Evolutionary conservation across 768 basidiomycete species (phyloP).

Genomic region (Lactifluus pinguis): DNA sequence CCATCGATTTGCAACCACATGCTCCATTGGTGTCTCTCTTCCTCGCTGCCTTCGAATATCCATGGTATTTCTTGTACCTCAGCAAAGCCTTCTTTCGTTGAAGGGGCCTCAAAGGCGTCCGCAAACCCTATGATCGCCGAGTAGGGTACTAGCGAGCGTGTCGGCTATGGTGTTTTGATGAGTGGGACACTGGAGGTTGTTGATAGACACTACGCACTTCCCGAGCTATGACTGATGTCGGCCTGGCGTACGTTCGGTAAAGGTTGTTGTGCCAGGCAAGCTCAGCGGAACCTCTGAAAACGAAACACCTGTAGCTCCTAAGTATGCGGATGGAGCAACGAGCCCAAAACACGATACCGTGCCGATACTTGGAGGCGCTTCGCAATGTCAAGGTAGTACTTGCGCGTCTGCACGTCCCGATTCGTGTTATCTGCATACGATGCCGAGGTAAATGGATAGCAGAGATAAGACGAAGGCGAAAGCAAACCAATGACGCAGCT

Average conservation of each 20-base stretch:
- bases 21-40: slow-evolving; percentile 62
- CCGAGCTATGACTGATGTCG: slow-evolving; percentile 33
- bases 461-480: background rate
- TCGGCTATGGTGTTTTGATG: slow-evolving; percentile 28
- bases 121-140: slow-evolving; percentile 50
- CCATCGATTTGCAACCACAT: slow-evolving; percentile 83
- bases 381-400: slow-evolving; percentile 62
- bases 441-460: background rate
- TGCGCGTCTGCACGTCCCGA: slow-evolving; percentile 58
- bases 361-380: slow-evolving; percentile 42
- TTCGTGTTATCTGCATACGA: slow-evolving; percentile 78
- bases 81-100: slow-evolving; percentile 58
- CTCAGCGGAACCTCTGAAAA: slow-evolving; percentile 67
- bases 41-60: slow-evolving; percentile 67
- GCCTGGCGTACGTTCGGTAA: slow-evolving; percentile 66
- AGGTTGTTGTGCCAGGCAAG: slow-evolving; percentile 92
- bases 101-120: slow-evolving; percentile 58
- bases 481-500: slow-evolving; percentile 70
- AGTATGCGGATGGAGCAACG: background rate
- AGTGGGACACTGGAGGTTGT: background rate
- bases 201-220: slow-evolving; percentile 30
- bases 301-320: slow-evolving; percentile 48
- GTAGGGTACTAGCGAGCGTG: slow-evolving; percentile 49
- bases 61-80: slow-evolving; percentile 75
- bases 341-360: slow-evolving; percentile 34